Evolutionary conservation across 441 rosid genomes (phyloP).

Genomic region (Adansonia grandidieri): DNA sequence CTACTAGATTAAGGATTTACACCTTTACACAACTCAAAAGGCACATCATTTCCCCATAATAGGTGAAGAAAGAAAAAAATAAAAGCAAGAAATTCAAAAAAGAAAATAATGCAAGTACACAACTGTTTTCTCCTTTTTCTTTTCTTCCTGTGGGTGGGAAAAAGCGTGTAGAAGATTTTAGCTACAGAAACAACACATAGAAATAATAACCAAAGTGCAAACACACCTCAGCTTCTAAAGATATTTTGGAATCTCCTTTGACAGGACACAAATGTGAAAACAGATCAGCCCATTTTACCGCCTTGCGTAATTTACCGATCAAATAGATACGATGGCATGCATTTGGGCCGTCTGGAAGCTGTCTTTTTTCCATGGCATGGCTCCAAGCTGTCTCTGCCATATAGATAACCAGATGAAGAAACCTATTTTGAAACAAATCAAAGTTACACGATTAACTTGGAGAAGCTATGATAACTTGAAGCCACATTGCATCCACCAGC

Average conservation of each 20-base stretch:
- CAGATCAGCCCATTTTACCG: constrained; percentile 88
- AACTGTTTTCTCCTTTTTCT: not conserved
- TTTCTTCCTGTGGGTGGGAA: constrained; percentile 2
- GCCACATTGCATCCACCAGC: not conserved
- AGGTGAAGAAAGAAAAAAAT: not conserved
- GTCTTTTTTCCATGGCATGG: constrained; percentile 99
- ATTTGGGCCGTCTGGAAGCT: constrained; percentile 93
- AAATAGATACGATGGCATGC: constrained; percentile 82
- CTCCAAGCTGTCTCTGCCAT: constrained; percentile 99
- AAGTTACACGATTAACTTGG: constrained; percentile 26
- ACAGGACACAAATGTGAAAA: constrained; percentile 77
- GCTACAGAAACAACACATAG: not conserved
- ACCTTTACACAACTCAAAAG: not conserved
- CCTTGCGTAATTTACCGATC: constrained; percentile 93
- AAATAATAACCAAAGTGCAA: constrained; percentile 23
- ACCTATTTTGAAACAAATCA: constrained; percentile 50
- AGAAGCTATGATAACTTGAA: not conserved
- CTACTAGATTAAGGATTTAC: constrained; percentile 10
- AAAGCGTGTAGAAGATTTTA: not conserved
- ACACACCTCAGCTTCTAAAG: constrained; percentile 92
- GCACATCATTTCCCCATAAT: not conserved
- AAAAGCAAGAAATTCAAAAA: not conserved
- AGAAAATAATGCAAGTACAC: not conserved
- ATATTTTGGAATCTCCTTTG: constrained; percentile 89
- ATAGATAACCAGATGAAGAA: constrained; percentile 91